These are phyloP conservation scores for Leccinum laetum DNA, from an alignment of 1,284 basidiomycete genomes.

Conservation along the genomic window DNA sequence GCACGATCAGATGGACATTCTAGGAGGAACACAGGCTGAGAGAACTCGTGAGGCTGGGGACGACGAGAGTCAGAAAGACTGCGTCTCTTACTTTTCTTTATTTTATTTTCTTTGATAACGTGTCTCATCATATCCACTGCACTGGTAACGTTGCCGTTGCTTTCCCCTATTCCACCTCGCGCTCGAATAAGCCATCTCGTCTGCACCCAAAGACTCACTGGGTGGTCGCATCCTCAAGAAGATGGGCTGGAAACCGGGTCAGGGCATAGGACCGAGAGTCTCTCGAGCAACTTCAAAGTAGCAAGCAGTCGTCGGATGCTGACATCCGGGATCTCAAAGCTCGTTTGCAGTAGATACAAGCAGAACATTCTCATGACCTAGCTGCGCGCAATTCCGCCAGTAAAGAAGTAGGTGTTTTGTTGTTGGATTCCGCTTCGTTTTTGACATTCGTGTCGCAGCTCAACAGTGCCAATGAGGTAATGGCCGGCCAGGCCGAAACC, in stretches of 20 bases:
- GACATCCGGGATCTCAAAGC: slow-evolving; percentile 47
- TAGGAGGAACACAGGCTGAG: slow-evolving; percentile 58
- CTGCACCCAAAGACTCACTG: slow-evolving; percentile 64
- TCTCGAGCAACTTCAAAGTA: slow-evolving; percentile 47
- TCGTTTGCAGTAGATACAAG: slow-evolving; percentile 41
- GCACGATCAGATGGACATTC: slow-evolving; percentile 70
- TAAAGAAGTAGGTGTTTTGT: slow-evolving; percentile 46
- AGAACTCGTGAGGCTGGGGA: slow-evolving; percentile 30
- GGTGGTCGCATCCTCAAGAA: slow-evolving; percentile 70
- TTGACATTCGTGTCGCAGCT: slow-evolving; percentile 43
- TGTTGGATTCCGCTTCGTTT: neutral
- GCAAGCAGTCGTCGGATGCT: slow-evolving; percentile 47
- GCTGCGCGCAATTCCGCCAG: slow-evolving; percentile 41
- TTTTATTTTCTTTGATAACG: neutral
- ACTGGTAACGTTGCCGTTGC: neutral
- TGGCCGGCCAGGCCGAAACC: slow-evolving; percentile 42
- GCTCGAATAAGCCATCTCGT: slow-evolving; percentile 61
- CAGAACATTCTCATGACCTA: slow-evolving; percentile 39
- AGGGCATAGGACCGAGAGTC: slow-evolving; percentile 79
- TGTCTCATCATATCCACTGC: neutral
- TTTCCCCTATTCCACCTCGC: slow-evolving; percentile 37
- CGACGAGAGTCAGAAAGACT: slow-evolving; percentile 59
- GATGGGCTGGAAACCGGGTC: slow-evolving; percentile 94
- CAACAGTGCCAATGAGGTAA: slow-evolving; percentile 43
- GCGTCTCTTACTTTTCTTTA: slow-evolving; percentile 27